Conservation (phyloP, 805 yeast species). For the Metschnikowia shivogae region DNA sequence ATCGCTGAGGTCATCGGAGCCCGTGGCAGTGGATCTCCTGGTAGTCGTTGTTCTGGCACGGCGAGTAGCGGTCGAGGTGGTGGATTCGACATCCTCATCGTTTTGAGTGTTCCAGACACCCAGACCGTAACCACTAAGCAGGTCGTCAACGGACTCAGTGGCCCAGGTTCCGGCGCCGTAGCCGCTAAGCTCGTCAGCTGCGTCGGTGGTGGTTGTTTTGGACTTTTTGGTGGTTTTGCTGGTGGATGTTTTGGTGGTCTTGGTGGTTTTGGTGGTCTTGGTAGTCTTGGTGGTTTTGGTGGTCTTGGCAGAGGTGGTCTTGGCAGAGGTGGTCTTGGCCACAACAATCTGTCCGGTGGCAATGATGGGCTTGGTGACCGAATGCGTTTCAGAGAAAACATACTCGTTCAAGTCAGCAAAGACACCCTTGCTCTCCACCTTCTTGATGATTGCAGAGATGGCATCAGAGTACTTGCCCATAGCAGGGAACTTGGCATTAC, state of each 20-base stretch:
- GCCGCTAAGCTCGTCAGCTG: background rate
- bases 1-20: background rate
- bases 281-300: background rate
- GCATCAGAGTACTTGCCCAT: constrained; percentile 30
- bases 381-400: constrained; percentile 26
- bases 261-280: background rate
- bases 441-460: constrained; percentile 25
- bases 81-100: background rate
- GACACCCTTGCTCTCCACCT: constrained; percentile 33
- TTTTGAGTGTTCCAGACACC: constrained; percentile 2
- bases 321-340: constrained; percentile 9
- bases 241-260: constrained; percentile 1
- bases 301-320: constrained; percentile 6
- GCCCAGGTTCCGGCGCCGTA: background rate
- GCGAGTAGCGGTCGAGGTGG: background rate
- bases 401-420: constrained; percentile 36
- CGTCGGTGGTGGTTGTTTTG: background rate
- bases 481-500: constrained; percentile 16
- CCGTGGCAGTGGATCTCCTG: background rate
- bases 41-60: background rate
- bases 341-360: constrained; percentile 17
- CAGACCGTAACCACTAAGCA: constrained; percentile 1
- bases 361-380: constrained; percentile 16
- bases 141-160: background rate
- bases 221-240: background rate